Evolutionary conservation across 169 alveolate genomes (phyloP).

Genomic region (Cryptosporidium baileyi): DNA sequence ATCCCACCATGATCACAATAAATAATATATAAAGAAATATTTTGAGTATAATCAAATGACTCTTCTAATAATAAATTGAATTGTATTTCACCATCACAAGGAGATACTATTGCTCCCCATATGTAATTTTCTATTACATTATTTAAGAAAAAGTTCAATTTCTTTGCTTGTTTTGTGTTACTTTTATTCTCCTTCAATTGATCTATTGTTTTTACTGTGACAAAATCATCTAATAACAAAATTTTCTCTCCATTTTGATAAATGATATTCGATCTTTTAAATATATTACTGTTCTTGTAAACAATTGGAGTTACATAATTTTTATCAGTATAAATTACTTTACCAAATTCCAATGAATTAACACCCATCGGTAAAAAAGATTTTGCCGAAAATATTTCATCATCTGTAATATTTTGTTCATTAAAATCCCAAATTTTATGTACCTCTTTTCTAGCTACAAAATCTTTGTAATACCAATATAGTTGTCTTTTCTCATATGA

Average conservation of each 20-base stretch:
- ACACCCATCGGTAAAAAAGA: background rate
- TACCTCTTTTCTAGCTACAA: conserved; percentile 8
- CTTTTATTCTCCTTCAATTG: background rate
- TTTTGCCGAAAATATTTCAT: background rate
- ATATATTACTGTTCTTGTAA: background rate
- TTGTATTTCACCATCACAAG: conserved; percentile 34
- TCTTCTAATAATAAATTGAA: background rate
- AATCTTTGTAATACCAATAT: conserved; percentile 43
- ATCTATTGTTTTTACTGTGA: background rate
- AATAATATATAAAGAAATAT: background rate
- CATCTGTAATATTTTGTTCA: background rate
- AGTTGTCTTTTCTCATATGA: conserved; percentile 1
- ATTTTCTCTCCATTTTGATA: background rate
- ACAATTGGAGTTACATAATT: background rate
- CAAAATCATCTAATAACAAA: background rate
- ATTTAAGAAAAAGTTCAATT: background rate
- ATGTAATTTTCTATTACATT: background rate
- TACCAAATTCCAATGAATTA: background rate
- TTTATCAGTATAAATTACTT: background rate
- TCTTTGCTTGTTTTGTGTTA: background rate
- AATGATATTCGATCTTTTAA: background rate
- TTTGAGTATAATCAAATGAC: background rate
- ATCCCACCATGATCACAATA: conserved; percentile 15
- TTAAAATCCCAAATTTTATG: conserved; percentile 1
- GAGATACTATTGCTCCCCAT: conserved; percentile 51